Conservation (phyloP, 2,329 filamentous ascomycete genomes). For the Penicillium sp. region DNA sequence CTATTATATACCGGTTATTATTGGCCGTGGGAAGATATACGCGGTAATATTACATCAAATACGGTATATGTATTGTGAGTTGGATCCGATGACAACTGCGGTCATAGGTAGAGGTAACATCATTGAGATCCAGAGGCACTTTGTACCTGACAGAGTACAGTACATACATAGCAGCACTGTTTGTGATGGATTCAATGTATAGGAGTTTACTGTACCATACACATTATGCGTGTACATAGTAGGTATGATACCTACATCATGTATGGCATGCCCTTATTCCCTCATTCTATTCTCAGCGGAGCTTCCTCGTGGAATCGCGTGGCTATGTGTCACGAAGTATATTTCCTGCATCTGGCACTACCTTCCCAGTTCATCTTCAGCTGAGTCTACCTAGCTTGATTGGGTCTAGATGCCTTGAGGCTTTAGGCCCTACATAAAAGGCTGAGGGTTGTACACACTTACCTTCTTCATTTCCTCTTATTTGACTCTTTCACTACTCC, state of each 20-base stretch:
- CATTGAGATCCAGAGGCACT: neutral
- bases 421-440: neutral
- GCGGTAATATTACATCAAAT: constrained; percentile 11
- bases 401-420: neutral
- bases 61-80: constrained; percentile 4
- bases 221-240: neutral
- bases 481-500: neutral
- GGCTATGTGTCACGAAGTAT: neutral
- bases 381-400: neutral
- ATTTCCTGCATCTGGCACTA: neutral
- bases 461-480: neutral
- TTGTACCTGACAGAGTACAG: no score
- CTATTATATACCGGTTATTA: neutral
- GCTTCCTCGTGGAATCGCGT: constrained; percentile 2
- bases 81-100: neutral
- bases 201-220: neutral
- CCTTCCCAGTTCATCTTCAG: constrained; percentile 3
- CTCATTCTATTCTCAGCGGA: neutral
- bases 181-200: no score
- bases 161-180: no score
- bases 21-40: constrained; percentile 1
- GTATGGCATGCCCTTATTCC: constrained; percentile 3
- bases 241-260: neutral
- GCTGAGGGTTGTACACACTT: neutral
- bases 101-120: neutral